Evolutionary conservation across 106 monocot genomes (phyloP).

Genomic region (Iris macrosiphon): DNA sequence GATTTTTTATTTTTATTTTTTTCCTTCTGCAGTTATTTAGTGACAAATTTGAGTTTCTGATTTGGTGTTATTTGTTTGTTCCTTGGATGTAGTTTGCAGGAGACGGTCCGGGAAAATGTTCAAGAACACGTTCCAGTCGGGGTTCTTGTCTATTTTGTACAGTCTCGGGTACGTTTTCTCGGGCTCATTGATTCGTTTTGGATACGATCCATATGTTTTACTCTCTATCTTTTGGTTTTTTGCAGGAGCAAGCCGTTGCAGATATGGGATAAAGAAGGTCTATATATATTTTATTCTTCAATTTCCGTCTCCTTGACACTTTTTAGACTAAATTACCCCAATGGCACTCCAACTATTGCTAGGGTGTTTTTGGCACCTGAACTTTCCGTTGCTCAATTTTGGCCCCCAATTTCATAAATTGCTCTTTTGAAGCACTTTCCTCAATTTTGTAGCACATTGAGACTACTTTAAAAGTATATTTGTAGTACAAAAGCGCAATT

Average conservation of each 20-base stretch:
- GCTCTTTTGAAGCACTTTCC: too few relatives aligned
- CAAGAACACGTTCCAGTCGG: slow-evolving; percentile 93
- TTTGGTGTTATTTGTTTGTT: background rate
- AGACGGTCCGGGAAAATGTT: slow-evolving; percentile 34
- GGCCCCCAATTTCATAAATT: too few relatives aligned
- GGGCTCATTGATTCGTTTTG: background rate
- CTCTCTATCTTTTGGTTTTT: background rate
- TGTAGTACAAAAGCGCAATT: too few relatives aligned
- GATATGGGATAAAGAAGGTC: slow-evolving; percentile 99
- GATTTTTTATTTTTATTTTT: too few relatives aligned
- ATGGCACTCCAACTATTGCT: too few relatives aligned
- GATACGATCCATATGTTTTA: background rate
- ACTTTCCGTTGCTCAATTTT: too few relatives aligned
- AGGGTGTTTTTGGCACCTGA: too few relatives aligned
- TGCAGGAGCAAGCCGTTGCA: slow-evolving; percentile 96
- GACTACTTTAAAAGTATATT: too few relatives aligned
- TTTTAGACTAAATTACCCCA: too few relatives aligned
- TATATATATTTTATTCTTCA: background rate
- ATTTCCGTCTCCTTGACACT: background rate
- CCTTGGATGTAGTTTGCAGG: background rate
- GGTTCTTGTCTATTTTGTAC: slow-evolving; percentile 83
- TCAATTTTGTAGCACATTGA: too few relatives aligned
- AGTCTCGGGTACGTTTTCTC: slow-evolving; percentile 68
- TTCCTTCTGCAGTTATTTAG: too few relatives aligned
- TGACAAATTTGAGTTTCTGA: background rate